A percentile compares a stretch with the other conserved stretches of the same genome.
These are phyloP conservation scores for Blastomyces emzantsi DNA, from an alignment of 2,329 filamentous ascomycete species.

Conservation along the genomic window DNA sequence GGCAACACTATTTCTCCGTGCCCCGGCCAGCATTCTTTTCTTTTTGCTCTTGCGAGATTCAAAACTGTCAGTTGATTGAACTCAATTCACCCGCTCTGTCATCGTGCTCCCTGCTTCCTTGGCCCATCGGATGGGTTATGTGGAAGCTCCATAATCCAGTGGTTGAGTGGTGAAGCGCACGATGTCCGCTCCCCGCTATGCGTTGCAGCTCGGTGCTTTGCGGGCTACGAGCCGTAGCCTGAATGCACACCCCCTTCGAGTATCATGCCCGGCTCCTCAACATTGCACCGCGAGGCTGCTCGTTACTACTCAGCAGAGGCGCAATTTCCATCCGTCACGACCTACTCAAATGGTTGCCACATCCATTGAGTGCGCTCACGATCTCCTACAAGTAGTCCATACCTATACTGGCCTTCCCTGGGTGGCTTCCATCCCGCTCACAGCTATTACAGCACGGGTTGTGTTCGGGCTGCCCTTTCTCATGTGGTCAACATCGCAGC, in stretches of 20 bases:
- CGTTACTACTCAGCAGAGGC: slow-evolving; percentile 21
- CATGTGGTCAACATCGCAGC: slow-evolving; percentile 34
- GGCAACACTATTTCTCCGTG: background rate
- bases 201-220: background rate
- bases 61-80: background rate
- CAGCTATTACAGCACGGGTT: slow-evolving; percentile 44
- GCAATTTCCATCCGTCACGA: slow-evolving; percentile 45
- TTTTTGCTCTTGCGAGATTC: background rate
- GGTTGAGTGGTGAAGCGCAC: background rate
- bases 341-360: slow-evolving; percentile 34
- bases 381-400: slow-evolving; percentile 45
- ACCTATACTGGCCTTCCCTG: slow-evolving; percentile 42
- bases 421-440: slow-evolving; percentile 46
- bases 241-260: background rate
- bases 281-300: background rate
- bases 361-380: slow-evolving; percentile 37
- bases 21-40: background rate
- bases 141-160: background rate
- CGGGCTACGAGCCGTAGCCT: background rate
- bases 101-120: background rate
- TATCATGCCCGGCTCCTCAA: slow-evolving; percentile 8
- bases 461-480: slow-evolving; percentile 41
- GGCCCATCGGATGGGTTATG: background rate
- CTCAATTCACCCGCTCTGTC: background rate
- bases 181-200: background rate